Conservation (phyloP, 2,329 filamentous ascomycete species). For the Huntiella decipiens region DNA sequence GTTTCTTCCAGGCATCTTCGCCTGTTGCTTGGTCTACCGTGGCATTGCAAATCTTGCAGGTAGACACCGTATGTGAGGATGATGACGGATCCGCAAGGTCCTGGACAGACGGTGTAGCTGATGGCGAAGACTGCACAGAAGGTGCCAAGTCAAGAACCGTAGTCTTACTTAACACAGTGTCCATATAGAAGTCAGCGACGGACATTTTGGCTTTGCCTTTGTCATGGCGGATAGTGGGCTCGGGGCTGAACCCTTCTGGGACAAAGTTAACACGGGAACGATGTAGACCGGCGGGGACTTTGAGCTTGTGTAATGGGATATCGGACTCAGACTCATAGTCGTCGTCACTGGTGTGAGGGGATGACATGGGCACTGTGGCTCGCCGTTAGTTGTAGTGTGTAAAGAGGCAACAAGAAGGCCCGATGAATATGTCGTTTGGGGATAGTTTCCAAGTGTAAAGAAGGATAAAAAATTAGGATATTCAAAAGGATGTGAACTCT, state of each 20-base stretch:
- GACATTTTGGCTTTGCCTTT: neutral
- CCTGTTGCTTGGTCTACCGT: slow-evolving; percentile 16
- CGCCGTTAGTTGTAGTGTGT: too few species aligned
- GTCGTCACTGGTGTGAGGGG: too few species aligned
- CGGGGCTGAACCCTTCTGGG: neutral
- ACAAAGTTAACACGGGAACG: slow-evolving; percentile 31
- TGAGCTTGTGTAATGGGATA: too few species aligned
- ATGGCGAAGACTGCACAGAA: neutral
- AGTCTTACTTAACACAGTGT: slow-evolving; percentile 3
- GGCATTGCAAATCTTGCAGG: slow-evolving; percentile 21
- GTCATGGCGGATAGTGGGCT: neutral
- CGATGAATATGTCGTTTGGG: too few species aligned
- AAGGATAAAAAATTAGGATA: too few species aligned
- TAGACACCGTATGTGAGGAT: slow-evolving; percentile 3
- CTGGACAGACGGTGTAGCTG: neutral
- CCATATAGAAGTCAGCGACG: slow-evolving; percentile 34
- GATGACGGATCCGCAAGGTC: slow-evolving; percentile 5
- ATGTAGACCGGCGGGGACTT: too few species aligned
- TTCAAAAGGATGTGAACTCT: too few species aligned
- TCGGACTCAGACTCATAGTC: too few species aligned
- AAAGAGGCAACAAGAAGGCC: too few species aligned
- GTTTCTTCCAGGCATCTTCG: slow-evolving; percentile 18
- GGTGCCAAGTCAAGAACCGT: neutral
- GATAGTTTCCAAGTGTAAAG: too few species aligned
- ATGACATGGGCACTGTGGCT: too few species aligned